Conservation (phyloP, 2,329 filamentous ascomycete genomes). For the Emydomyces testavorans region DNA sequence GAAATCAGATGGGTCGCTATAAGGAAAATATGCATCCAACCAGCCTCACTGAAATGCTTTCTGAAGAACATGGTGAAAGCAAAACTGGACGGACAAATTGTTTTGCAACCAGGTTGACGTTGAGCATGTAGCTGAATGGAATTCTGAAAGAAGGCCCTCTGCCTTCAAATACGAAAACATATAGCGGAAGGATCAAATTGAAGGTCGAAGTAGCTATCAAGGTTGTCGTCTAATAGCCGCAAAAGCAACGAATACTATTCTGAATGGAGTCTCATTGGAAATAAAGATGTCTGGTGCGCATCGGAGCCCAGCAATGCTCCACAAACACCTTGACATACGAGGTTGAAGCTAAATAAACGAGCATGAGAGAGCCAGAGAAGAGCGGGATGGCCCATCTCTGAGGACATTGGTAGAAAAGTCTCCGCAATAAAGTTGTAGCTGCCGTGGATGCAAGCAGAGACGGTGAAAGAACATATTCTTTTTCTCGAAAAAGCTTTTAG, state of each 20-base stretch:
- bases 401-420: slow-evolving; percentile 10
- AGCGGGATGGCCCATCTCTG: slow-evolving; percentile 4
- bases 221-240: not conserved
- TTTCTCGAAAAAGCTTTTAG: slow-evolving; percentile 2
- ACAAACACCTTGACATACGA: not conserved
- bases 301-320: not conserved
- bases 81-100: not conserved
- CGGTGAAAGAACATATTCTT: not conserved
- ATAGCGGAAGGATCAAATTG: not conserved
- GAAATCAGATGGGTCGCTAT: not conserved
- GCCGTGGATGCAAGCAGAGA: not conserved
- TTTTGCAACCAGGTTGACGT: not conserved
- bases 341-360: too few species aligned
- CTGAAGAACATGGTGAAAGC: not conserved
- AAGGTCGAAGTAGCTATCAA: not conserved
- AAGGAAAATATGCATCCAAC: slow-evolving; percentile 1
- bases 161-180: slow-evolving; percentile 7
- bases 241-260: not conserved
- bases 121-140: not conserved
- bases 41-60: not conserved
- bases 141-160: not conserved
- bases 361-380: not conserved
- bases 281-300: not conserved
- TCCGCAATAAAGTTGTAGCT: not conserved
- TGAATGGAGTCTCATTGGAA: not conserved